Evolutionary conservation across 306 rosid genomes (phyloP).

Genomic region (Prunus fruticosa): DNA sequence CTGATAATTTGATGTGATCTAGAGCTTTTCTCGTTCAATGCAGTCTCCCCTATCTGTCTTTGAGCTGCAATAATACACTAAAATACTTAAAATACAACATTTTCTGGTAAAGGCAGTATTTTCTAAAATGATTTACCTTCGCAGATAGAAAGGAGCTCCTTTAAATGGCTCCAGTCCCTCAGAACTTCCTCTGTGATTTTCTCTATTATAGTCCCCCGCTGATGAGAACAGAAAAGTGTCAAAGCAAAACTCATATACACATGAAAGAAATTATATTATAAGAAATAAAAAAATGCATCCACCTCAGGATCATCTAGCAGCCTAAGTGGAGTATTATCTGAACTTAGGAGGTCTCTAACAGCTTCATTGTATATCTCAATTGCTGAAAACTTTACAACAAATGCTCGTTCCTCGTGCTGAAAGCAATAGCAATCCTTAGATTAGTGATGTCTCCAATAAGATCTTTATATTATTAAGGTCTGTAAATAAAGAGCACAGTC

Average conservation of each 20-base stretch:
- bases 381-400: constrained; percentile 84
- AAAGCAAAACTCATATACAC: constrained; percentile 18
- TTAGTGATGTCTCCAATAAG: constrained; percentile 4
- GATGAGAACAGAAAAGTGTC: constrained; percentile 30
- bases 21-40: constrained; percentile 88
- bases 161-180: constrained; percentile 83
- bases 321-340: constrained; percentile 79
- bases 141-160: constrained; percentile 80
- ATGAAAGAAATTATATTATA: neutral
- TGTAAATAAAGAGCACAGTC: constrained; percentile 3
- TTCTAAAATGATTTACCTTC: constrained; percentile 63
- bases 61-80: constrained; percentile 66
- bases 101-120: constrained; percentile 16
- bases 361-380: constrained; percentile 97
- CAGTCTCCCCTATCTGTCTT: constrained; percentile 96
- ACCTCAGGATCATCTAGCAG: constrained; percentile 99
- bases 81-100: constrained; percentile 14
- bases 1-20: constrained; percentile 97
- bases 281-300: constrained; percentile 15
- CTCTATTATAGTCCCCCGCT: constrained; percentile 89
- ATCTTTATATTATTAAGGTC: neutral
- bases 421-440: constrained; percentile 1
- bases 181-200: constrained; percentile 86
- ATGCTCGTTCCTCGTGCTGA: constrained; percentile 98
- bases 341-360: constrained; percentile 91